A percentile compares a stretch with the other conserved stretches of the same genome.
Evolutionary conservation across 2,329 filamentous ascomycete species (phyloP).

Genomic region (Aotearoamyces nothofagi): DNA sequence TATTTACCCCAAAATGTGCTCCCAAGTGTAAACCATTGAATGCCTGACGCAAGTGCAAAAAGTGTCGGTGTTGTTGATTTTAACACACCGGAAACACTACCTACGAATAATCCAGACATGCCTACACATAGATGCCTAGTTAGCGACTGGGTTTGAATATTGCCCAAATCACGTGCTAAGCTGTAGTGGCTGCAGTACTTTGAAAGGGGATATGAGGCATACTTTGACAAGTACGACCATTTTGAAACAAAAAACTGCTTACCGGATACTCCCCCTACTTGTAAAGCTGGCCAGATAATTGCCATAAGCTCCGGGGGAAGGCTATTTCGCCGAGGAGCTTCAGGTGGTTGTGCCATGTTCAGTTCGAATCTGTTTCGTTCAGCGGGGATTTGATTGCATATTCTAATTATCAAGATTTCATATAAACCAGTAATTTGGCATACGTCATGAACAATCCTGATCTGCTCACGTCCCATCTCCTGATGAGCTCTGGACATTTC

Average conservation of each 20-base stretch:
- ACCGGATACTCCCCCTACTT: constrained; percentile 47
- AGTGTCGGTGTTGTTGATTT: constrained; percentile 50
- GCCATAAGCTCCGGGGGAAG: constrained; percentile 28
- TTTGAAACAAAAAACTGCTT: too few species aligned
- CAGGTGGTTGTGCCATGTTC: neutral
- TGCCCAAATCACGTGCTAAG: too few species aligned
- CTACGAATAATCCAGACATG: constrained; percentile 43
- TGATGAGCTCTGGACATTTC: too few species aligned
- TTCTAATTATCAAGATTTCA: too few species aligned
- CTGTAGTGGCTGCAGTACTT: too few species aligned
- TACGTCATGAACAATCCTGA: too few species aligned
- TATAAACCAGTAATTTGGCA: too few species aligned
- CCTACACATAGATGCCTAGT: constrained; percentile 26
- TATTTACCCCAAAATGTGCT: constrained; percentile 59
- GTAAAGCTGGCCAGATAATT: constrained; percentile 34
- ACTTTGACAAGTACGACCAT: too few species aligned
- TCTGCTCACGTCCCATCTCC: too few species aligned
- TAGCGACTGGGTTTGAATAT: too few species aligned
- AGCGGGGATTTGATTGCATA: too few species aligned
- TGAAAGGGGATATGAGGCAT: too few species aligned
- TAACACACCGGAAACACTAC: constrained; percentile 57
- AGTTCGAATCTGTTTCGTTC: constrained; percentile 2
- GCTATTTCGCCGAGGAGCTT: constrained; percentile 4
- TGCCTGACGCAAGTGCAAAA: constrained; percentile 56
- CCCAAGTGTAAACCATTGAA: constrained; percentile 72